Evolutionary conservation across 768 basidiomycete genomes (phyloP), one percentile per base, ranked within the genome.

Genomic region (Naganishia onofrii): DNA sequence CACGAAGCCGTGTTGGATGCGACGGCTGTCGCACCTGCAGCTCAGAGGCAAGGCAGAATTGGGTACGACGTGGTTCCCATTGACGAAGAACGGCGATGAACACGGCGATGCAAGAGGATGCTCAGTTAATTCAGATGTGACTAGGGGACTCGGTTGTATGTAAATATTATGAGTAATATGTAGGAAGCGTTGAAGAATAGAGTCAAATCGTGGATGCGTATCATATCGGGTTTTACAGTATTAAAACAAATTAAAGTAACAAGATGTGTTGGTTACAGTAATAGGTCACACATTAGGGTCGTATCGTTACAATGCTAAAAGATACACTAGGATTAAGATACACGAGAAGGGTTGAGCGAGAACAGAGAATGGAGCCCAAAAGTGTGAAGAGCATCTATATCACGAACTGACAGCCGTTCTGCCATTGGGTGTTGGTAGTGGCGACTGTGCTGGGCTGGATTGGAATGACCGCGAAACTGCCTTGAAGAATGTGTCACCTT

Each of bases 11-110:
- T 84, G 29, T 82, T 92, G 64, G 90, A 92, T 68, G 91, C 92
- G 79, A 92, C 91, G 0, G 90, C 91, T n/a, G 84, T 83, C 13
- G 83, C 93, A 10, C 93, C 93, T 23, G 88, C 86, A 1, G 75
- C 79, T 7, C 67, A 52, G 3, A 90, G 90, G 76, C 84, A 93
- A 28, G 90, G 90, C n/a, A 86, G 86, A 80, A 84, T 87, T 71
- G 93, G 93, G 17, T 94, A 85, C 78, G 92, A 93, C 79, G 90
- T 93, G 32, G 83, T 91, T 1, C 79, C 78, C 21, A 67, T 57
- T 32, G 66, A 69, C 53, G 68, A 72, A 42, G 72, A 68, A 21
- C 26, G 57, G 31, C 60, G 29, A 7, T 63, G 38, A 63, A n/a
- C n/a, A n/a, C n/a, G n/a, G n/a, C n/a, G 17, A n/a, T 36, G 60